Percentiles rank a stretch among this genome's conserved stretches.
Conservation (phyloP, 768 basidiomycete genomes). For the Peribolospora baueri region DNA sequence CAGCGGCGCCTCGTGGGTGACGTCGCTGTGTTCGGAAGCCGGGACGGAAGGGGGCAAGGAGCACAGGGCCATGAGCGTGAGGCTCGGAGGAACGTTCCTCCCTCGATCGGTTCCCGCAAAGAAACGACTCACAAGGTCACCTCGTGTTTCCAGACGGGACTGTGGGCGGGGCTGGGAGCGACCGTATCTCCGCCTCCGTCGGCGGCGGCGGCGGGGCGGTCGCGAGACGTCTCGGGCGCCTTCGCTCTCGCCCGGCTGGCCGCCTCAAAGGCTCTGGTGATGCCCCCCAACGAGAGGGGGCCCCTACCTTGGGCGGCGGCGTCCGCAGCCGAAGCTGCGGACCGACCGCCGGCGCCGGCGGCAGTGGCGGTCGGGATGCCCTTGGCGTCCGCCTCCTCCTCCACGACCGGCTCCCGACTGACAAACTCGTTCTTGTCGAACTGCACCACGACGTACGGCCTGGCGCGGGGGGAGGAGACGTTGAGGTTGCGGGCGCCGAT, state of each 20-base stretch:
- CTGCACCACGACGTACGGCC: conserved; percentile 85
- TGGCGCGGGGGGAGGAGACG: conserved; percentile 35
- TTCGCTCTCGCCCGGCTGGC: conserved; percentile 4
- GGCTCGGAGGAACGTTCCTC: not conserved
- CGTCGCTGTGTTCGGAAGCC: conserved; percentile 38
- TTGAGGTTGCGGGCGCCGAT: conserved; percentile 69
- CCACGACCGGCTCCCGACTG: conserved; percentile 53
- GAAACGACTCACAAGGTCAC: conserved; percentile 67
- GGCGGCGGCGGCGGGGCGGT: conserved; percentile 2
- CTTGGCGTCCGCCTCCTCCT: conserved; percentile 61
- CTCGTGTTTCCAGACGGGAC: conserved; percentile 97
- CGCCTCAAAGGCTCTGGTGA: not conserved
- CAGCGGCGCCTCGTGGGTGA: conserved; percentile 61
- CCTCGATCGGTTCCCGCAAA: not conserved
- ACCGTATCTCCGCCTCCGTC: not conserved
- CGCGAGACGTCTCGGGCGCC: not conserved
- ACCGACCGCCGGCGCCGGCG: conserved; percentile 11
- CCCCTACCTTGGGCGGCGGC: too few relatives aligned
- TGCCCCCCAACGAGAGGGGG: too few relatives aligned
- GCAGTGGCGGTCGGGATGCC: conserved; percentile 29
- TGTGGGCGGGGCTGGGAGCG: conserved; percentile 26
- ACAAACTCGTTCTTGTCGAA: conserved; percentile 99
- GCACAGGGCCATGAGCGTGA: conserved; percentile 4
- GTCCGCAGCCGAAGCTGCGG: too few relatives aligned
- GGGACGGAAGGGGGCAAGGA: conserved; percentile 6